Base-by-base conservation (phyloP, 495 filamentous ascomycete genomes). In the Arthonia radiata region DNA sequence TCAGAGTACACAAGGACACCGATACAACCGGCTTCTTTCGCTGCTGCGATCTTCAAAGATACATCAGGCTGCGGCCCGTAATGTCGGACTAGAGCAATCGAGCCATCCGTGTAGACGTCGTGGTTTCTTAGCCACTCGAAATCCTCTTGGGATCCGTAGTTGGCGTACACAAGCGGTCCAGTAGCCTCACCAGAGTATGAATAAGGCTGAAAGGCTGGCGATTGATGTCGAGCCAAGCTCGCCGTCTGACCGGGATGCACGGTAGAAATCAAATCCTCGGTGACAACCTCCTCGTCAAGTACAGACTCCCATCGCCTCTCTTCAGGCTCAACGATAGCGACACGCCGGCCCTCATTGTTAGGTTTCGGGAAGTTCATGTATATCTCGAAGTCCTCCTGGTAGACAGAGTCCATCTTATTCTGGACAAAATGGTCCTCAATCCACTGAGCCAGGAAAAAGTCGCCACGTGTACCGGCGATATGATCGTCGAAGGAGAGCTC, bases 1-100 rank as follows among this genome's bases (percentile, higher is more conserved):
- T 93, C 83, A 18, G 70, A 83, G 50, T 90, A 97, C 33, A 91
- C 78, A 18, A 97, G 64, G 38, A 77, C 86, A 3, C 83, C 86
- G 2, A 56, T 67, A 29, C 76, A 82, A 2, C 83, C 86, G 2
- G 67, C 69, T 31, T 74, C 39, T 46, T 94, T 76, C 4, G 86
- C 86, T 3, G 75, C 78, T 47, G 82, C 90, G 29, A 97, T 62
- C 48, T 92, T 91, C 37, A 89, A 40, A 7, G 66, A 73, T 15
- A 61, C 49, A 46, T 83, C 72, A 3, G 47, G 42, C 39, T 81
- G 69, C 1, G 65, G 64, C 12, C 79, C 81, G 37, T 71, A 69
- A 40, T 86, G 72, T 26, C 76, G 60, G 24, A 94, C 69, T 17
- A 97, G 53, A 11, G 67, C 76, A 37, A 97, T 83, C 0, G 79